These are phyloP conservation scores for Pseudotulostoma volvatum DNA, from an alignment of 495 filamentous ascomycete genomes.

Conservation along the genomic window DNA sequence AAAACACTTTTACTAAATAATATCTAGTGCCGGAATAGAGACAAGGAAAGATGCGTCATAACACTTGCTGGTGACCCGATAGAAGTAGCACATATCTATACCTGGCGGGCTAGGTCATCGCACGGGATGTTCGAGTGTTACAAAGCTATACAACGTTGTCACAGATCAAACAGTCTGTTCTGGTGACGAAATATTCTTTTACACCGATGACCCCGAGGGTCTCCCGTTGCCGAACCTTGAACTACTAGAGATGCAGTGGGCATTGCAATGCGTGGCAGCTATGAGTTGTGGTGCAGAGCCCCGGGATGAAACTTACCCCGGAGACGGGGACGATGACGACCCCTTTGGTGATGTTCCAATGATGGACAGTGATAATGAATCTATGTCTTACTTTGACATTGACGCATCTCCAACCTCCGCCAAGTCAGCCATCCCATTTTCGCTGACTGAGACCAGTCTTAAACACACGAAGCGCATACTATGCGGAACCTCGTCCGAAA, in stretches of 20 bases:
- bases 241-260: slow-evolving; percentile 2
- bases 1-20: not conserved
- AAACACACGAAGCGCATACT: too few relatives aligned
- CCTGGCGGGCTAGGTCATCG: not conserved
- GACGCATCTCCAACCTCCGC: too few relatives aligned
- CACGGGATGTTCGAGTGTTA: not conserved
- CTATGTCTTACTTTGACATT: too few relatives aligned
- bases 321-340: slow-evolving; percentile 7
- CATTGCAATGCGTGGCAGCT: slow-evolving; percentile 4
- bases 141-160: not conserved
- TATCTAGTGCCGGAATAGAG: not conserved
- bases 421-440: too few relatives aligned
- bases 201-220: not conserved
- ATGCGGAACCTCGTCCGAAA: too few relatives aligned
- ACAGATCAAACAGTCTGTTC: not conserved
- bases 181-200: not conserved
- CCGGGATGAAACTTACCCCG: slow-evolving; percentile 4
- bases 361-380: too few relatives aligned
- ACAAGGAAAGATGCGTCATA: not conserved
- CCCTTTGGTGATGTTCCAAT: not conserved
- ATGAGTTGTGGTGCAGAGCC: slow-evolving; percentile 15
- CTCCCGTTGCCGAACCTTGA: not conserved
- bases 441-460: too few relatives aligned
- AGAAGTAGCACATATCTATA: not conserved
- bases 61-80: not conserved